Evolutionary conservation across 129 eudicot species (phyloP).

Genomic region (Centaurea solstitialis): DNA sequence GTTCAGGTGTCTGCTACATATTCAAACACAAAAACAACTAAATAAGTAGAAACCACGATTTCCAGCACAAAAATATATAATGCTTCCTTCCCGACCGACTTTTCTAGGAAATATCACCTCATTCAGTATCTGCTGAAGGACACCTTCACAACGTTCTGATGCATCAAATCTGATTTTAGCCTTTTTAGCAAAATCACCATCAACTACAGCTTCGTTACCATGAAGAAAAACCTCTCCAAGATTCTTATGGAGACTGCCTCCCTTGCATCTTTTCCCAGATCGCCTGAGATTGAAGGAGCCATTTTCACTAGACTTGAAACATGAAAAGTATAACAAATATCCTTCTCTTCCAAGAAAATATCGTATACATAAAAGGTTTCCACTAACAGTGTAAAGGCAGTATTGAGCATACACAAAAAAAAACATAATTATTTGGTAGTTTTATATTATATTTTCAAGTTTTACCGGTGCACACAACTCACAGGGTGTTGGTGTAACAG

Average conservation of each 20-base stretch:
- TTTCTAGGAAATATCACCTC: conserved; percentile 38
- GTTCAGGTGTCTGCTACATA: conserved; percentile 45
- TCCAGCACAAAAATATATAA: neutral
- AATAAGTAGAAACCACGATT: neutral
- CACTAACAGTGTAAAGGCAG: neutral
- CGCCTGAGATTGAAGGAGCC: conserved; percentile 53
- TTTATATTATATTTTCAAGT: no score
- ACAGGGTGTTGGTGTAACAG: no score
- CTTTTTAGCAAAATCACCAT: conserved; percentile 15
- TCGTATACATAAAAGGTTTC: neutral
- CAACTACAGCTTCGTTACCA: conserved; percentile 15
- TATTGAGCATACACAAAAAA: conserved; percentile 40
- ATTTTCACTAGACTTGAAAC: conserved; percentile 52
- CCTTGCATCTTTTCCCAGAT: conserved; percentile 50
- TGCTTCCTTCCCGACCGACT: neutral
- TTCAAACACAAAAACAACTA: conserved; percentile 18
- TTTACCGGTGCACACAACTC: no score
- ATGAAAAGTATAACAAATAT: neutral
- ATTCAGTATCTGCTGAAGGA: conserved; percentile 44
- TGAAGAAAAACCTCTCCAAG: conserved; percentile 50
- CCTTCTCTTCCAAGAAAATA: neutral
- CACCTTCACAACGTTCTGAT: conserved; percentile 60
- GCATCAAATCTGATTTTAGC: conserved; percentile 40
- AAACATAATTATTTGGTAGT: no score
- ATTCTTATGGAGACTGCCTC: conserved; percentile 61